Evolutionary conservation across 1,284 basidiomycete species (phyloP), one percentile per base, ranked within the genome.

Genomic region (Termitomyces sp.): DNA sequence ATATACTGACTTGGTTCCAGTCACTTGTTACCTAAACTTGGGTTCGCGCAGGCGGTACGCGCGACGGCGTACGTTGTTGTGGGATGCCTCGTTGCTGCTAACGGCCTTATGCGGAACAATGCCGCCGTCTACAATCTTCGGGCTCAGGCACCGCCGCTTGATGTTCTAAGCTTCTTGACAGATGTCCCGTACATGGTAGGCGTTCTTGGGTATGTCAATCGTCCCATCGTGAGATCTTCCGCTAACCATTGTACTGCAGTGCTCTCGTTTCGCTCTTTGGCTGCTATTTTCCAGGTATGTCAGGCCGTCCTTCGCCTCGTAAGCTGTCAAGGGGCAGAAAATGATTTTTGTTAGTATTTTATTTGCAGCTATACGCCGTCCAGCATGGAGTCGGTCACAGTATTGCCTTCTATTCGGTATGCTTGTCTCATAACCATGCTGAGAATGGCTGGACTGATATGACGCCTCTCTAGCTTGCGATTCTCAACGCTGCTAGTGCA

Each of bases 391-490:
- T 66, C 3, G 54, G 58, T 14, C 49, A 52, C 3, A 50, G 18
- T 5, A 48, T 65, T 9, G 61, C 63, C 8, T 65, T 65, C 34
- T 66, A 66, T 50, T 66, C 64, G 16, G 63, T 65, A 44, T 13
- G 60, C 30, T 35, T n/a, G 39, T 33, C 33, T 31, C 30, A 16
- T 37, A 16, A 21, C 14, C 33, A 11, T 10, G 8, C n/a, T 6
- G 18, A 21, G 11, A 38, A 33, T 31, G 33, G 18, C 34, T 24
- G 21, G 21, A 24, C 48, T 33, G 19, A 33, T n/a, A 16, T 31
- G 50, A 24, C 35, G 11, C 24, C 13, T 18, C 9, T 10, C 7
- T 48, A 65, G 62, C 55, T 66, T 24, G 59, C 62, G 5, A 64
- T 65, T 18, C 28, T 65, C 6, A 65, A 66, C 21, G 65, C 60